A percentile compares a stretch with the other conserved stretches of the same genome.
phyloP scores from a whole-genome alignment of 306 rosid genomes.

The Pachyrhizus erosus region DNA sequence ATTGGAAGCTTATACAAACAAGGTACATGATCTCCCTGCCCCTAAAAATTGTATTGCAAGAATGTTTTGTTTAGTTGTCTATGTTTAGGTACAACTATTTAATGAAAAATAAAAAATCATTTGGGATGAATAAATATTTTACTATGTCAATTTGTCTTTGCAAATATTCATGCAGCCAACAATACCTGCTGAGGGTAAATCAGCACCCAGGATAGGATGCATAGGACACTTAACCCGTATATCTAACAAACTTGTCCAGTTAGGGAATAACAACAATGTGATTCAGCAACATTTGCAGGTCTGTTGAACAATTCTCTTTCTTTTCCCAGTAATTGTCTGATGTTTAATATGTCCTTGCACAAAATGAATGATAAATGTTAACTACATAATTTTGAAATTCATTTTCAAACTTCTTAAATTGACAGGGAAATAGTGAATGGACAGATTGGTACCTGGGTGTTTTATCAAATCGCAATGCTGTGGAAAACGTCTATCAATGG shows the following conservation, averaged over 20 bases:
- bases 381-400: conserved; percentile 20
- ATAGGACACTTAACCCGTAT: conserved; percentile 95
- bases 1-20: conserved; percentile 62
- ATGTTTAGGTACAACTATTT: background rate
- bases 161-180: conserved; percentile 77
- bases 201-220: conserved; percentile 82
- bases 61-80: background rate
- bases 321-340: conserved; percentile 18
- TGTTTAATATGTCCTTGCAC: conserved; percentile 15
- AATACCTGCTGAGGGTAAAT: conserved; percentile 70
- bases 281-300: conserved; percentile 84
- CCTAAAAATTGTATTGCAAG: conserved; percentile 1
- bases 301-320: conserved; percentile 23
- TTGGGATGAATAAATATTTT: conserved; percentile 28
- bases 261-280: conserved; percentile 69
- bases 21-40: conserved; percentile 52
- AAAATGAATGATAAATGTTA: background rate
- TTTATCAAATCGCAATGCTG: conserved; percentile 71
- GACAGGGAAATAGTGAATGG: conserved; percentile 87
- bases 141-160: conserved; percentile 26
- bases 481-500: conserved; percentile 95
- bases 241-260: conserved; percentile 85
- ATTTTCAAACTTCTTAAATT: conserved; percentile 40
- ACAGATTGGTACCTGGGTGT: conserved; percentile 74
- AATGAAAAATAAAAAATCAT: background rate